Evolutionary conservation across 1,284 basidiomycete species (phyloP), one percentile per base, ranked within the genome.

Genomic region (Naganishia sp.): DNA sequence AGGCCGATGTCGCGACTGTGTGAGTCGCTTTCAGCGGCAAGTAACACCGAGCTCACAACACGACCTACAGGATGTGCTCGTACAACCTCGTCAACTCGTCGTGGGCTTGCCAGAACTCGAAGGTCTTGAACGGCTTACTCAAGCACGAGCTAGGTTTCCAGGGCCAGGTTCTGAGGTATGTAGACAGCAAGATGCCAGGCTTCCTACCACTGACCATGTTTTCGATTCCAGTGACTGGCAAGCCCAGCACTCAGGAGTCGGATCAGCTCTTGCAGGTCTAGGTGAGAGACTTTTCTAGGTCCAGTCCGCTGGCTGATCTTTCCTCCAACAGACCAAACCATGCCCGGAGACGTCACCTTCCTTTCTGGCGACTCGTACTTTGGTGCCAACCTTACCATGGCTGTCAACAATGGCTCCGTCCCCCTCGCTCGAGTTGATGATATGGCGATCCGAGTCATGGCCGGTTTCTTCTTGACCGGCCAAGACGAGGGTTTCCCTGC

Each of bases 91-190:
- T 70, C 74, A 88, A 88, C 72, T 82, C 83, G 10, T 85, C 83
- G 0, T 87, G 79, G 68, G 82, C 86, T 1, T 88, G 87, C 70
- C 85, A 89, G 72, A 89, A 90, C 73, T 82, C 84, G 67, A 82
- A 86, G 73, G 82, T 83, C 6, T 76, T 89, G 67, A 90, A 90
- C 74, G 85, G 84, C n/a, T 80, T 89, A 25, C 78, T 90, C 61
- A 90, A 90, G 79, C 83, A 82, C 21, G 88, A 91, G 76, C 83
- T 86, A 64, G 88, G 87, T 3, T 93, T 91, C 83, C 87, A 88
- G 76, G 90, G 90, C 28, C 89, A 83, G 71, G 81, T 86, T 3
- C 21, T 61, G 32, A 61, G 58, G 58, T 61, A 51, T 18, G 58
- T 51, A 9, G 13, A 11, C 21, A 21, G 21, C 17, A n/a, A 46